These are phyloP conservation scores for Serendipita indica DNA, from an alignment of 768 basidiomycete species.

Conservation along the genomic window DNA sequence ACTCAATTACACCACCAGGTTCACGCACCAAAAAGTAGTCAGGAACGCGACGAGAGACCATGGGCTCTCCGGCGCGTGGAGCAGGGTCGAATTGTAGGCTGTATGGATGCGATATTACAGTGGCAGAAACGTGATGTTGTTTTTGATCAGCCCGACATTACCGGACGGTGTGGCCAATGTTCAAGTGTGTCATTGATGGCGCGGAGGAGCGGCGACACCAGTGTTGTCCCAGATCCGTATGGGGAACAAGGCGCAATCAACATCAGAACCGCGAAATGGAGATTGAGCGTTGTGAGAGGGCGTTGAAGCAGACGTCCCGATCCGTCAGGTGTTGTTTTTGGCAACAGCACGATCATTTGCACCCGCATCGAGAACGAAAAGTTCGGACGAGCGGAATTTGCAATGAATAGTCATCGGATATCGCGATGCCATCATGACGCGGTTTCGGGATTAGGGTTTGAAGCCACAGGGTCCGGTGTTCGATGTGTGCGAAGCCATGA, in stretches of 20 bases:
- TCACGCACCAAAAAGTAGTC: slow-evolving; percentile 78
- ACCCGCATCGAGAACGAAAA: too few species aligned
- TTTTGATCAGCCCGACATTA: background rate
- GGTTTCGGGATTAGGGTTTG: too few species aligned
- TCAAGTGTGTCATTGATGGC: background rate
- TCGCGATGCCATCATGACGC: too few species aligned
- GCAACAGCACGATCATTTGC: too few species aligned
- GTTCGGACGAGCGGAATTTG: too few species aligned
- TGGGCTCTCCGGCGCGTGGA: slow-evolving; percentile 93
- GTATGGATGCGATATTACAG: too few species aligned
- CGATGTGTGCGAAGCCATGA: too few species aligned
- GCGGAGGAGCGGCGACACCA: background rate
- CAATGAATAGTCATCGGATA: too few species aligned
- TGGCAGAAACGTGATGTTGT: background rate
- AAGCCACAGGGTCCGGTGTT: too few species aligned
- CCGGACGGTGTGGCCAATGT: background rate
- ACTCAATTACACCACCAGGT: too few species aligned
- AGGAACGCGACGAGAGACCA: slow-evolving; percentile 89
- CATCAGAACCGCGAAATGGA: background rate
- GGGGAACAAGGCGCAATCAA: background rate
- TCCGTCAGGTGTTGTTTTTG: slow-evolving; percentile 1
- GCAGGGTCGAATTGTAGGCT: slow-evolving; percentile 99
- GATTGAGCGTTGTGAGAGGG: background rate
- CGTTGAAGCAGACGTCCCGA: background rate
- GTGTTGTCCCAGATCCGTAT: background rate